Percentiles rank a stretch among this genome's conserved stretches.
These are phyloP conservation scores for Sugiyamaella chiloensis DNA, from an alignment of 805 yeast species.

Conservation along the genomic window DNA sequence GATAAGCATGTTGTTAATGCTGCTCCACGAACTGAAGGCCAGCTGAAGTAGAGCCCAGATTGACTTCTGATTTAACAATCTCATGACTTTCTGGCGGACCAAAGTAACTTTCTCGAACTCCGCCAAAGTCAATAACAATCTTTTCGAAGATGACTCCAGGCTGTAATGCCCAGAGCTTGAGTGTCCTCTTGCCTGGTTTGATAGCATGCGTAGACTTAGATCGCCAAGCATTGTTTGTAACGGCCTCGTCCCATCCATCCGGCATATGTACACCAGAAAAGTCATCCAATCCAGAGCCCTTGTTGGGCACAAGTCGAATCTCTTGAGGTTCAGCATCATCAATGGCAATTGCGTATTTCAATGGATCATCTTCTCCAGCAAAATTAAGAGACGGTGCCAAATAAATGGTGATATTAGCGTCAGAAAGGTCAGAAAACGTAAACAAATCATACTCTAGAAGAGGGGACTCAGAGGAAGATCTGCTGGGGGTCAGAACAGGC, in stretches of 20 bases:
- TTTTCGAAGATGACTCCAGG: constrained; percentile 18
- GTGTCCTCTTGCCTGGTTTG: constrained; percentile 12
- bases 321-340: constrained; percentile 28
- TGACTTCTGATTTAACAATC: not conserved
- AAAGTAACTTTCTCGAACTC: constrained; percentile 16
- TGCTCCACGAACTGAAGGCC: not conserved
- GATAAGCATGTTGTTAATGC: too few relatives aligned
- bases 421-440: constrained; percentile 11
- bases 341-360: constrained; percentile 27
- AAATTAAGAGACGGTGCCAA: constrained; percentile 28
- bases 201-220: constrained; percentile 2
- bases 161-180: constrained; percentile 18
- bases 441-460: constrained; percentile 10
- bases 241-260: constrained; percentile 18
- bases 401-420: constrained; percentile 19
- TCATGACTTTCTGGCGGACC: constrained; percentile 15
- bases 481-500: constrained; percentile 11
- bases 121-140: constrained; percentile 19
- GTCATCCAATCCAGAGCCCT: constrained; percentile 1
- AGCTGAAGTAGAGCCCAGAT: too few relatives aligned
- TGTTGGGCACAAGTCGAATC: constrained; percentile 26
- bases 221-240: constrained; percentile 15
- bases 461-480: constrained; percentile 7
- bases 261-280: constrained; percentile 10
- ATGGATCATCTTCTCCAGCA: constrained; percentile 23